These are phyloP conservation scores for Xylariaceae sp. DNA, from an alignment of 2,329 filamentous ascomycete species.

Conservation along the genomic window DNA sequence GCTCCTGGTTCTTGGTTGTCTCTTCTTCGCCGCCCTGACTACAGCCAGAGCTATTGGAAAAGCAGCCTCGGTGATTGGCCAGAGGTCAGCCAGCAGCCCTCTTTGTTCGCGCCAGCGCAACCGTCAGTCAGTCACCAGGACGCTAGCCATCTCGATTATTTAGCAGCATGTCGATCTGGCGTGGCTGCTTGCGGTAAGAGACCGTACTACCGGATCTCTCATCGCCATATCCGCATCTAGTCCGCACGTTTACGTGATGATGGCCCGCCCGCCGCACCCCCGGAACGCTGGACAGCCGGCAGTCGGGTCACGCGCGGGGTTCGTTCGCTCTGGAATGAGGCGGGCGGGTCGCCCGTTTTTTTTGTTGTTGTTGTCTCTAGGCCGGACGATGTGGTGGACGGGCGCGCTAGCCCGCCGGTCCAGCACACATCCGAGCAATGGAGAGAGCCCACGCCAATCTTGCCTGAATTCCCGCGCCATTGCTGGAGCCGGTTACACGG, in stretches of 20 bases:
- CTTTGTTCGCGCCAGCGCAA: neutral
- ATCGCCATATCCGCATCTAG: conserved; percentile 1
- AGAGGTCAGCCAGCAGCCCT: neutral
- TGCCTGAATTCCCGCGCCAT: neutral
- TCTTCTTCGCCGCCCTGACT: no score
- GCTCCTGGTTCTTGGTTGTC: no score
- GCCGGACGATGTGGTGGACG: no score
- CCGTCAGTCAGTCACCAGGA: neutral
- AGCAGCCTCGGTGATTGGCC: neutral
- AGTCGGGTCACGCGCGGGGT: neutral
- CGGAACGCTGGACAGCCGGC: no score
- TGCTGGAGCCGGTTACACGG: neutral
- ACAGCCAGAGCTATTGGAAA: neutral
- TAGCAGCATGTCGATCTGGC: neutral
- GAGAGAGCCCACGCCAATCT: neutral
- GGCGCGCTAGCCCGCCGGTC: no score
- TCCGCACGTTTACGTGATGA: no score
- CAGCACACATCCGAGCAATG: neutral
- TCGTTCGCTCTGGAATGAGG: neutral
- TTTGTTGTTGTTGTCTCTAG: neutral
- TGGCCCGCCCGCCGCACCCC: no score
- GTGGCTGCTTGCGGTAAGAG: neutral
- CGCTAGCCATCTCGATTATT: neutral
- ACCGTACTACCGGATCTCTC: neutral
- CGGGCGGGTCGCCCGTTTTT: neutral